Evolutionary conservation across 225 moss, liverwort and hornwort species (phyloP).

Genomic region (Polytrichum formosum): DNA sequence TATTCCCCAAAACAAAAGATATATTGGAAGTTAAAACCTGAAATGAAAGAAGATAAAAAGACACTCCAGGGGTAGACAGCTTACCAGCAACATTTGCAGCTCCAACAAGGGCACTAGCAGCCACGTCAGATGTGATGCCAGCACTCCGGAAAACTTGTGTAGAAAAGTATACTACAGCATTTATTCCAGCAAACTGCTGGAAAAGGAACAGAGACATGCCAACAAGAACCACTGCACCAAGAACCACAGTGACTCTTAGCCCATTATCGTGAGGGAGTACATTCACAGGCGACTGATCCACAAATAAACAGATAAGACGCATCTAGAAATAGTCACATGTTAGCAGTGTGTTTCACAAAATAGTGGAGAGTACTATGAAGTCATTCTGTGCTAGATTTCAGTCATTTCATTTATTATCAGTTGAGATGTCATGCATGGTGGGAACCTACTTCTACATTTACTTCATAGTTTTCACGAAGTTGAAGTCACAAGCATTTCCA

Average conservation of each 20-base stretch:
- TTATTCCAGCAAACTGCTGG: conserved; percentile 98
- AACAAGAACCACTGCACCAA: conserved; percentile 68
- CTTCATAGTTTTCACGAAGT: too few relatives aligned
- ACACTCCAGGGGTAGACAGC: not conserved
- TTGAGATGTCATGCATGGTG: too few relatives aligned
- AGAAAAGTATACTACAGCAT: conserved; percentile 97
- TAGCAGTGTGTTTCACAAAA: not conserved
- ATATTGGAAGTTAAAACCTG: too few relatives aligned
- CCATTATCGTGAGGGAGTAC: not conserved
- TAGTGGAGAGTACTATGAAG: not conserved
- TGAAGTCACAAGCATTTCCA: too few relatives aligned
- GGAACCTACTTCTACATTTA: too few relatives aligned
- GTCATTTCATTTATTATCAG: too few relatives aligned
- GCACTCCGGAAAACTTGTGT: conserved; percentile 84
- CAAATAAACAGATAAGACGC: too few relatives aligned
- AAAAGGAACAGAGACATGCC: conserved; percentile 84
- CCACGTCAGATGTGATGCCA: conserved; percentile 93
- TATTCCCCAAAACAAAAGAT: too few relatives aligned
- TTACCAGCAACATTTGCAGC: conserved; percentile 90
- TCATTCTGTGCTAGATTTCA: not conserved
- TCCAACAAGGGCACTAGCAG: conserved; percentile 95
- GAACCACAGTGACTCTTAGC: conserved; percentile 6
- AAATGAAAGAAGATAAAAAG: too few relatives aligned
- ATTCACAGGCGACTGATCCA: not conserved
- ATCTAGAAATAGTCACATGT: too few relatives aligned